A percentile compares a stretch with the other conserved stretches of the same genome.
phyloP scores from a whole-genome alignment of 192 early-diverging fungal species.

The Linderina pennispora region DNA sequence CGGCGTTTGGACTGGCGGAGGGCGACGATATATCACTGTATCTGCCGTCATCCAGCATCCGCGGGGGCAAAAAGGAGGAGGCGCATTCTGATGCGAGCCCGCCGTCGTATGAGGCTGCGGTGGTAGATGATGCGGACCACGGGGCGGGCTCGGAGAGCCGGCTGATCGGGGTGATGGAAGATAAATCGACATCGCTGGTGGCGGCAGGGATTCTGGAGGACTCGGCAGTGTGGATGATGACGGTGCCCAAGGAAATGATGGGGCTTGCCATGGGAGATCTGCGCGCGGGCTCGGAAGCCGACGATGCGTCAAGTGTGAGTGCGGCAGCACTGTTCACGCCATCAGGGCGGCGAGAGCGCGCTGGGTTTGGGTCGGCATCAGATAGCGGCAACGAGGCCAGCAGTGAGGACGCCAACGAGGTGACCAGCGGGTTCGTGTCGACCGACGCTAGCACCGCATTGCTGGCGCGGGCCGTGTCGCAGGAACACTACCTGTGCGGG shows the following conservation, averaged over 20 bases:
- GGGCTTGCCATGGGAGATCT: too few relatives aligned
- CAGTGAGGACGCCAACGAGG: conserved; percentile 1
- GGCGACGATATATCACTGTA: neutral
- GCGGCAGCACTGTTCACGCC: too few relatives aligned
- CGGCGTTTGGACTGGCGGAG: conserved; percentile 1
- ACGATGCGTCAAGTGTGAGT: too few relatives aligned
- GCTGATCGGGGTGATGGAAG: neutral
- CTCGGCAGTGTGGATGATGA: too few relatives aligned
- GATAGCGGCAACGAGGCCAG: conserved; percentile 3
- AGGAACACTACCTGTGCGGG: conserved; percentile 53
- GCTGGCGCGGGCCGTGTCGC: neutral
- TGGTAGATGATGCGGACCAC: conserved; percentile 1
- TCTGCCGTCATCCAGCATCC: neutral
- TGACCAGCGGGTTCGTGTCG: neutral
- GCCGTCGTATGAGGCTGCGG: conserved; percentile 14
- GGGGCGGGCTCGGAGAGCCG: neutral
- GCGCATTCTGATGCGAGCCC: neutral
- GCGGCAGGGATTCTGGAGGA: conserved; percentile 13
- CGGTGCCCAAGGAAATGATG: too few relatives aligned
- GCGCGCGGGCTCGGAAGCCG: too few relatives aligned
- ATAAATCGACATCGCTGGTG: conserved; percentile 6
- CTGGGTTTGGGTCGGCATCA: conserved; percentile 34
- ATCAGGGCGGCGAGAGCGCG: too few relatives aligned
- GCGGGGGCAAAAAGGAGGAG: neutral
- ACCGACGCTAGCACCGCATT: neutral